Base-by-base conservation (phyloP, 2,329 filamentous ascomycete genomes). In the Monosporascus sp. region DNA sequence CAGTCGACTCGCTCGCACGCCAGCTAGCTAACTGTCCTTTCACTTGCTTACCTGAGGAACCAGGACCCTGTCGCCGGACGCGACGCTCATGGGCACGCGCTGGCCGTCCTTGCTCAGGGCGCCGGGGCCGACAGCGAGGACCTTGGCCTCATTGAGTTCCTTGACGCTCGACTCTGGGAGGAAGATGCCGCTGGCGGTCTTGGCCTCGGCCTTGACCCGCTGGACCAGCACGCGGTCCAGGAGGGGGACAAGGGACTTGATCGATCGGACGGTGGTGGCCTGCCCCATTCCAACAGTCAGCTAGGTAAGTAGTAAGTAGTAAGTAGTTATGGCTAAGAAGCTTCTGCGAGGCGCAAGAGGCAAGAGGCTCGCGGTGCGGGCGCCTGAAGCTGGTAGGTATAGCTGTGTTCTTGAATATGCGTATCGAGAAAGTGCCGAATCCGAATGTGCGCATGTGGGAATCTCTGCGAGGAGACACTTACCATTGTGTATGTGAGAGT, bases 151-250 rank as follows among this genome's bases (percentile, higher is more conserved):
- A 77, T 97, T 97, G 71, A 97, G 84, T 75, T 99, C 94, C 84
- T 99, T 96, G 70, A 97, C 90, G 68, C 88, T 89, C 58, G 87
- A 92, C 80, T 99, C 94, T 64, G 94, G 94, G 61, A 99, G 89
- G 82, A 95, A 97, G 82, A 99, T 96, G 68, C 94, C 94, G 68
- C 87, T 87, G 65, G 94, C 91, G 48, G 94, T 99, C 83, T 97
- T 97, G 71, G 91, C 75, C 78, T 97, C 93, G 68, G 93, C 89
- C 81, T 97, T 97, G 78, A 97, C 78, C 76, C 94, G 90, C 85
- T 99, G 94, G 64, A 99, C 90, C 60, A 99, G 88, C 65, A 99
- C 91, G 67, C 94, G 93, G 85, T 99, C 94, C 75, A 99, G 87
- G 64, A 99, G 92, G 59, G 94, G 94, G 55, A 87, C 89, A 67